A percentile compares a stretch with the other conserved stretches of the same genome.
phyloP scores from a whole-genome alignment of 352 stramenopile genomes.

The Pseudoperonospora humuli region DNA sequence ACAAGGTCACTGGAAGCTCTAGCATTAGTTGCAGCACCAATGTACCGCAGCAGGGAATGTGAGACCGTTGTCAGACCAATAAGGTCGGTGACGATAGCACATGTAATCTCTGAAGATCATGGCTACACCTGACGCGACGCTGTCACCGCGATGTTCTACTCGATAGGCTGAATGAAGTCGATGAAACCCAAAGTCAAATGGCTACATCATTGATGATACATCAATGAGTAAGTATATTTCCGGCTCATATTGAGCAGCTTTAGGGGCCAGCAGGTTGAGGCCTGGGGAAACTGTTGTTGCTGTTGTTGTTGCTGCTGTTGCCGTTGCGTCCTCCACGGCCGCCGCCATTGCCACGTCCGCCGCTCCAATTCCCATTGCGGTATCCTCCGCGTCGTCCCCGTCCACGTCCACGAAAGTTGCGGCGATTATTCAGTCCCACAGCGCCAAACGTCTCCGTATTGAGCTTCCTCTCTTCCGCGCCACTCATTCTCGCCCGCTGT shows the following conservation, averaged over 20 bases:
- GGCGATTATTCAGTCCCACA: slow-evolving; percentile 79
- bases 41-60: slow-evolving; percentile 8
- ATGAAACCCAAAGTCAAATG: too few relatives aligned
- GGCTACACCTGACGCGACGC: too few relatives aligned
- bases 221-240: neutral
- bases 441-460: slow-evolving; percentile 87
- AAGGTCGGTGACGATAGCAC: too few relatives aligned
- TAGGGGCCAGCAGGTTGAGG: slow-evolving; percentile 19
- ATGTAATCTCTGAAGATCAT: too few relatives aligned
- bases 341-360: slow-evolving; percentile 19
- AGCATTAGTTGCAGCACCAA: neutral
- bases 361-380: slow-evolving; percentile 29
- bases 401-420: slow-evolving; percentile 60
- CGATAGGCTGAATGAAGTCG: too few relatives aligned
- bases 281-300: slow-evolving; percentile 13
- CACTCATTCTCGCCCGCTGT: slow-evolving; percentile 54
- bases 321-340: slow-evolving; percentile 19
- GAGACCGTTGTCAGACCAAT: slow-evolving; percentile 24
- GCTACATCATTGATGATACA: too few relatives aligned
- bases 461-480: slow-evolving; percentile 74
- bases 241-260: neutral
- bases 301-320: slow-evolving; percentile 23
- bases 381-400: slow-evolving; percentile 35
- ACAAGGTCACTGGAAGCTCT: neutral
- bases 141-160: too few relatives aligned